phyloP scores from a whole-genome alignment of 352 stramenopile genomes.

The Hyaloperonospora brassicae region DNA sequence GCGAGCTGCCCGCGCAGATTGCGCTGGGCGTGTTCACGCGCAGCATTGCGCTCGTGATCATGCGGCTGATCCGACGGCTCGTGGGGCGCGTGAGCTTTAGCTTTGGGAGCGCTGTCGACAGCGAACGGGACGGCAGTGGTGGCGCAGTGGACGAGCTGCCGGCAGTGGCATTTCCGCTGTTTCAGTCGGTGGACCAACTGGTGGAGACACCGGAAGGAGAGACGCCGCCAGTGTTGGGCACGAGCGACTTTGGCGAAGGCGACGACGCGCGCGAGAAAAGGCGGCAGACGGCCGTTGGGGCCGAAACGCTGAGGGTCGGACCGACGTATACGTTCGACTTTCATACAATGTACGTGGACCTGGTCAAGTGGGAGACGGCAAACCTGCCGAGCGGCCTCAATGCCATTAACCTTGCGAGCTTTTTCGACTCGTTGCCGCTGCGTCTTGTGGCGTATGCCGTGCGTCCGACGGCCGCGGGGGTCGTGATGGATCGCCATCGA shows the following conservation, averaged over 20 bases:
- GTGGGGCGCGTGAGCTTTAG: conserved; percentile 59
- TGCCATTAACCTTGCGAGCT: conserved; percentile 66
- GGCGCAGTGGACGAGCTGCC: conserved; percentile 28
- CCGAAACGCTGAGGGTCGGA: conserved; percentile 45
- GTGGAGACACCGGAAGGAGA: conserved; percentile 48
- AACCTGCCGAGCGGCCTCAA: conserved; percentile 65
- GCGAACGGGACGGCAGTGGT: no score
- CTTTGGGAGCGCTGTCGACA: conserved; percentile 40
- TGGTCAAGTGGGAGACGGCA: conserved; percentile 69
- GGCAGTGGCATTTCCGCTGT: conserved; percentile 66
- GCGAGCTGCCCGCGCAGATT: conserved; percentile 58
- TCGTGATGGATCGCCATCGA: conserved; percentile 27
- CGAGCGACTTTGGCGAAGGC: conserved; percentile 54
- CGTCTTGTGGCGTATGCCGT: conserved; percentile 71
- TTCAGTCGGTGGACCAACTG: conserved; percentile 78
- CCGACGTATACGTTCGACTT: conserved; percentile 85
- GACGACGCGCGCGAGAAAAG: conserved; percentile 33
- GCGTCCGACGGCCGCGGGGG: neutral
- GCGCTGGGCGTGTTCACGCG: conserved; percentile 65
- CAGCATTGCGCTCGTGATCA: conserved; percentile 68
- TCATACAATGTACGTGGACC: conserved; percentile 84
- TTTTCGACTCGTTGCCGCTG: conserved; percentile 70
- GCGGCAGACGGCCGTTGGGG: conserved; percentile 42
- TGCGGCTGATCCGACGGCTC: conserved; percentile 65
- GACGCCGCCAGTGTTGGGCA: conserved; percentile 45